A percentile compares a stretch with the other conserved stretches of the same genome.
phyloP scores from a whole-genome alignment of 1,284 basidiomycete species.

The Ceratorhiza oryzae-sativae region DNA sequence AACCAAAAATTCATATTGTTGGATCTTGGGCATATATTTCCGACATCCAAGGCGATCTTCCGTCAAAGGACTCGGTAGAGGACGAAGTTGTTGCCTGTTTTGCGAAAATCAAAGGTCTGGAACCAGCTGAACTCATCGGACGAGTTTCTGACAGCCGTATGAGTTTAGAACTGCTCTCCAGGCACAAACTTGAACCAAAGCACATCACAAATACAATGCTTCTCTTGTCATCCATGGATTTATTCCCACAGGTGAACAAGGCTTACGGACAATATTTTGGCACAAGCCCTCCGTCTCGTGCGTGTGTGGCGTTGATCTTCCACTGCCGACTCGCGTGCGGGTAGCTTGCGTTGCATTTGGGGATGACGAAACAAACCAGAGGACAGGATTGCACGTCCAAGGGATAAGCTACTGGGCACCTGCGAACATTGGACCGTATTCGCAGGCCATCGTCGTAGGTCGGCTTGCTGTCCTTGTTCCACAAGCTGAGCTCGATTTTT shows the following conservation, averaged over 20 bases:
- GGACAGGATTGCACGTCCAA: conserved; percentile 91
- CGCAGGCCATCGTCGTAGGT: conserved; percentile 85
- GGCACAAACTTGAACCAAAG: conserved; percentile 44
- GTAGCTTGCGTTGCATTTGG: conserved; percentile 77
- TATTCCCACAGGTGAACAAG: conserved; percentile 77
- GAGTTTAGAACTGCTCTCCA: not conserved
- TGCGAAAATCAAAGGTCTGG: conserved; percentile 60
- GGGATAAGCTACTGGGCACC: conserved; percentile 98
- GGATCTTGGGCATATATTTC: conserved; percentile 63
- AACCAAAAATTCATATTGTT: not conserved
- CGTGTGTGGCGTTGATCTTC: conserved; percentile 86
- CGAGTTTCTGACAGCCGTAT: not conserved
- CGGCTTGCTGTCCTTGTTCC: not conserved
- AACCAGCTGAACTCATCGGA: not conserved
- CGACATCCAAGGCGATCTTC: conserved; percentile 57
- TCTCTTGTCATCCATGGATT: conserved; percentile 80
- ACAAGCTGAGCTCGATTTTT: not conserved
- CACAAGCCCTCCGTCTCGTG: conserved; percentile 89
- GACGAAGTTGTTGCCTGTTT: conserved; percentile 73
- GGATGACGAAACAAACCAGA: conserved; percentile 53
- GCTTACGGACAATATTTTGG: conserved; percentile 87
- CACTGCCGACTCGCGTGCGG: conserved; percentile 62
- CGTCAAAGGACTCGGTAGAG: conserved; percentile 55
- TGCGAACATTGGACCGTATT: conserved; percentile 98
- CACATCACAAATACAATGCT: conserved; percentile 83